phyloP scores from a whole-genome alignment of 345 rosid genomes.

The Litchi chinensis region DNA sequence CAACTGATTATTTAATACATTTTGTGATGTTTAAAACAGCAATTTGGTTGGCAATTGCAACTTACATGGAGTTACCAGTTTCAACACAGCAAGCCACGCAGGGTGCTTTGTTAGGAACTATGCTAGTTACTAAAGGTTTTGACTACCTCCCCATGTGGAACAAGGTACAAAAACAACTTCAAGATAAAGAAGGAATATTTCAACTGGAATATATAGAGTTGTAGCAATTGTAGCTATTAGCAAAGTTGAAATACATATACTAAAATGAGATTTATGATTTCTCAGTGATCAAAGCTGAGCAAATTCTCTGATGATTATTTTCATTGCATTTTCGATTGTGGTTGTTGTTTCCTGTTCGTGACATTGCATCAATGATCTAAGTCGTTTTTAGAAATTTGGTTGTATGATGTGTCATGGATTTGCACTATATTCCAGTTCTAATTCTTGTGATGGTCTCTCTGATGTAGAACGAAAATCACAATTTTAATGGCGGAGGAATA shows the following conservation, averaged over 20 bases:
- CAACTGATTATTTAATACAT: too few species aligned
- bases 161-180: conserved; percentile 23
- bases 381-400: not conserved
- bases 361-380: not conserved
- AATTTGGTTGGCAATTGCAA: conserved; percentile 40
- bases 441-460: conserved; percentile 6
- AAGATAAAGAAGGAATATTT: too few species aligned
- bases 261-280: too few species aligned
- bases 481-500: conserved; percentile 33
- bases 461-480: conserved; percentile 33
- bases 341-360: not conserved
- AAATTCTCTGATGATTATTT: not conserved
- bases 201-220: too few species aligned
- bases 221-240: too few species aligned
- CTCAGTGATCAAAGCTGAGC: too few species aligned
- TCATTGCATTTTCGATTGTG: not conserved
- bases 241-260: too few species aligned
- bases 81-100: conserved; percentile 36
- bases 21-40: conserved; percentile 22
- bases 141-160: conserved; percentile 30
- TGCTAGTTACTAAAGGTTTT: conserved; percentile 29
- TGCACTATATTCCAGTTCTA: not conserved
- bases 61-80: conserved; percentile 39
- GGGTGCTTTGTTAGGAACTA: conserved; percentile 36
- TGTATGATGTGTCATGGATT: not conserved